Evolutionary conservation across 306 rosid species (phyloP).

Genomic region (Astragalus membranaceus): DNA sequence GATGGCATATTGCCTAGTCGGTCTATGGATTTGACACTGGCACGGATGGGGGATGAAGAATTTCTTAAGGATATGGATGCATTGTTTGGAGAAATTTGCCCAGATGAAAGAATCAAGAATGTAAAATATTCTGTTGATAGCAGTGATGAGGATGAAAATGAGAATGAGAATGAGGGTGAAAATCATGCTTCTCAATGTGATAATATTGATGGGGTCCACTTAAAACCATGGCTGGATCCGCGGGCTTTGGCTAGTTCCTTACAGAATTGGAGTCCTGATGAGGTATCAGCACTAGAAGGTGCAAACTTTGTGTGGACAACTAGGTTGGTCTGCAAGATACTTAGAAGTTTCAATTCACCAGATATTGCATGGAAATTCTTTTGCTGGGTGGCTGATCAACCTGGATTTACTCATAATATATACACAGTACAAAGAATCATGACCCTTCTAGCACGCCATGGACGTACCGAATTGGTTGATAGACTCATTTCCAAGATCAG

Average conservation of each 20-base stretch:
- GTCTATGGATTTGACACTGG: slow-evolving; percentile 43
- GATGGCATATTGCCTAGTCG: slow-evolving; percentile 70
- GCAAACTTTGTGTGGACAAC: slow-evolving; percentile 76
- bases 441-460: slow-evolving; percentile 60
- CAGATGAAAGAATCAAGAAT: slow-evolving; percentile 46
- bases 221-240: slow-evolving; percentile 81
- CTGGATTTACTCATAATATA: slow-evolving; percentile 70
- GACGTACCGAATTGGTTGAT: slow-evolving; percentile 55
- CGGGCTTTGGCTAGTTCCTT: slow-evolving; percentile 65
- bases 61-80: slow-evolving; percentile 35
- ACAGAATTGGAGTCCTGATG: slow-evolving; percentile 53
- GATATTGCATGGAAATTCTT: slow-evolving; percentile 81
- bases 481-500: slow-evolving; percentile 53
- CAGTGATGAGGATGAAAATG: slow-evolving; percentile 34
- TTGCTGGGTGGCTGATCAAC: slow-evolving; percentile 70
- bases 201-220: slow-evolving; percentile 22
- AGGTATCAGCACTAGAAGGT: slow-evolving; percentile 56
- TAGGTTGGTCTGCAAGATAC: slow-evolving; percentile 66
- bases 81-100: slow-evolving; percentile 40
- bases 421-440: slow-evolving; percentile 71
- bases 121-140: slow-evolving; percentile 34
- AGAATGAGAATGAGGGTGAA: slow-evolving; percentile 24
- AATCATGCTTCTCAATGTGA: slow-evolving; percentile 20
- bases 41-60: slow-evolving; percentile 43
- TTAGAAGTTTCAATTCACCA: slow-evolving; percentile 53